These are phyloP conservation scores for Logfia minima DNA, from an alignment of 129 eudicot species.

Conservation along the genomic window DNA sequence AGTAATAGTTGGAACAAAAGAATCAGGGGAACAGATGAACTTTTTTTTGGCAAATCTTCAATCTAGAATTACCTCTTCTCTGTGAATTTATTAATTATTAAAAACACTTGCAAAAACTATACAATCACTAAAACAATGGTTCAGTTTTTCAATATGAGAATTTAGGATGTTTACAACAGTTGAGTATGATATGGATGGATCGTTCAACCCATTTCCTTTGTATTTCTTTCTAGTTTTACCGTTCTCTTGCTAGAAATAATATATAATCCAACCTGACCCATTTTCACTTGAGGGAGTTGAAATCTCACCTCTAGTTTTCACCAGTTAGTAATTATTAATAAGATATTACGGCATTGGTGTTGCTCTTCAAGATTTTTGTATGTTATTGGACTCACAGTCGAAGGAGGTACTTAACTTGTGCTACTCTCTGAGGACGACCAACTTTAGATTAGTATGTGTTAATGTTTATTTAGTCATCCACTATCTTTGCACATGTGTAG, in stretches of 20 bases:
- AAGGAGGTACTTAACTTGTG: neutral
- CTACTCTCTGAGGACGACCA: neutral
- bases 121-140: neutral
- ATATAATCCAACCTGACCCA: neutral
- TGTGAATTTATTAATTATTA: neutral
- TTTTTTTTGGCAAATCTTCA: neutral
- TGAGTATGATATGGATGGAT: neutral
- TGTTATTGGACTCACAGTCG: neutral
- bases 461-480: neutral
- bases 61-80: neutral
- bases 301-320: neutral
- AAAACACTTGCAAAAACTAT: neutral
- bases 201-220: neutral
- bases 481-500: constrained; percentile 36
- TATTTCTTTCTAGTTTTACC: neutral
- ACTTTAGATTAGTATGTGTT: neutral
- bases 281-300: neutral
- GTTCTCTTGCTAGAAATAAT: neutral
- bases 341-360: neutral
- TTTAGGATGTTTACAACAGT: neutral
- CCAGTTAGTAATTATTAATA: neutral
- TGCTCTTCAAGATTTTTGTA: neutral
- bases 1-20: too few relatives aligned
- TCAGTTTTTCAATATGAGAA: neutral
- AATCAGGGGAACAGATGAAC: neutral